Conservation (phyloP, 805 yeast genomes). For the Saccharomycopsis javanensis region DNA sequence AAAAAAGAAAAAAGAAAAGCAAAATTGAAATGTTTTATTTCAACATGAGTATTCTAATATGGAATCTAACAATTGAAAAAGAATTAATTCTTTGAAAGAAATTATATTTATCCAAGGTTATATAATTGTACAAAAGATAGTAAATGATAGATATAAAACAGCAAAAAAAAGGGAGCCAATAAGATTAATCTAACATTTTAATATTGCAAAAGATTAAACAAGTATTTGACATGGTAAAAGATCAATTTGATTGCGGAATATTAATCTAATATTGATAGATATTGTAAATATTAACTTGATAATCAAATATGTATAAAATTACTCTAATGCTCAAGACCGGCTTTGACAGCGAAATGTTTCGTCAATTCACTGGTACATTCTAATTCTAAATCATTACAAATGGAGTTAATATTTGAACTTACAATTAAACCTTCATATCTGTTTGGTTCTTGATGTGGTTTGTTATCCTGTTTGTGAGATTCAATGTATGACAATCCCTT, state of each 20-base stretch:
- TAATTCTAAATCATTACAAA: conserved; percentile 63
- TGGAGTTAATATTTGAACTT: conserved; percentile 58
- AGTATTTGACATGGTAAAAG: no score
- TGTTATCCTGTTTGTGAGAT: conserved; percentile 67
- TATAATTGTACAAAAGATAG: not conserved
- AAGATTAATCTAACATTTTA: no score
- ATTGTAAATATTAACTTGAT: no score
- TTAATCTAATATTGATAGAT: no score
- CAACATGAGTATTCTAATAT: not conserved
- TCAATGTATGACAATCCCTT: conserved; percentile 60
- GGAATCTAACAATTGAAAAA: not conserved
- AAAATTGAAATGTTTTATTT: not conserved
- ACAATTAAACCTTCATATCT: conserved; percentile 62
- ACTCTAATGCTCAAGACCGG: conserved; percentile 33
- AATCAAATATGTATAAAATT: no score
- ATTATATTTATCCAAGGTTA: not conserved
- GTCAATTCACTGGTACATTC: conserved; percentile 57
- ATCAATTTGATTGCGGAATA: no score
- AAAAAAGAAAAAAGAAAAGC: not conserved
- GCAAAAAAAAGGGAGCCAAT: no score
- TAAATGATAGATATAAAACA: not conserved
- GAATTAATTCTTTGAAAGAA: not conserved
- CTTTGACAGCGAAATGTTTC: conserved; percentile 50
- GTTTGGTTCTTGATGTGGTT: conserved; percentile 68
- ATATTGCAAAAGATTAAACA: no score